Conservation (phyloP, 805 yeast genomes). For the Helenozyma baotianmanensis region DNA sequence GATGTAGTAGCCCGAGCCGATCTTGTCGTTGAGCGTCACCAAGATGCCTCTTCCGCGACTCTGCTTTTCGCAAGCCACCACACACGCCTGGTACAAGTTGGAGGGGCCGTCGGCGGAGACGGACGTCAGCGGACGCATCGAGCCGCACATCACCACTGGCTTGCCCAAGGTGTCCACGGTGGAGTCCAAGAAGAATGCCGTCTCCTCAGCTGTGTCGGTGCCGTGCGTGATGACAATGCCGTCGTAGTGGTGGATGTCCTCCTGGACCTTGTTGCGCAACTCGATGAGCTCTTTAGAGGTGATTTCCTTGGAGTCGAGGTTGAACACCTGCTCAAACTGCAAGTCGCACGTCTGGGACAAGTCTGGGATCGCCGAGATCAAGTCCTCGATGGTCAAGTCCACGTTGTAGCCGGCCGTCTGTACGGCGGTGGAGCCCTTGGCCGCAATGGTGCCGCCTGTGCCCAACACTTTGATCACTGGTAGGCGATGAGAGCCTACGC, state of each 20-base stretch:
- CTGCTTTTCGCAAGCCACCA: conserved; percentile 50
- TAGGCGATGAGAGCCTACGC: conserved; percentile 11
- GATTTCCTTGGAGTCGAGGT: conserved; percentile 58
- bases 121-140: conserved; percentile 71
- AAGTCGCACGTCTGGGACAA: conserved; percentile 49
- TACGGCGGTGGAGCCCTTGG: conserved; percentile 43
- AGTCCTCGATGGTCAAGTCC: conserved; percentile 37
- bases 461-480: conserved; percentile 48
- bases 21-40: conserved; percentile 63
- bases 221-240: conserved; percentile 69
- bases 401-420: conserved; percentile 54
- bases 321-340: conserved; percentile 59
- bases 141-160: conserved; percentile 66
- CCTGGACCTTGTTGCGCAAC: conserved; percentile 43
- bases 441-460: conserved; percentile 59
- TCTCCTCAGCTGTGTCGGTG: conserved; percentile 67
- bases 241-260: conserved; percentile 42
- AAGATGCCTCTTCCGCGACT: conserved; percentile 56
- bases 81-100: conserved; percentile 66
- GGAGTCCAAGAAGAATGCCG: conserved; percentile 58
- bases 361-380: conserved; percentile 50
- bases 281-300: conserved; percentile 41
- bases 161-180: conserved; percentile 33
- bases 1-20: conserved; percentile 65
- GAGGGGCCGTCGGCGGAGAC: conserved; percentile 70